phyloP scores from a whole-genome alignment of 1,139 yeast species.

The Debaryomyces subglobosus region DNA sequence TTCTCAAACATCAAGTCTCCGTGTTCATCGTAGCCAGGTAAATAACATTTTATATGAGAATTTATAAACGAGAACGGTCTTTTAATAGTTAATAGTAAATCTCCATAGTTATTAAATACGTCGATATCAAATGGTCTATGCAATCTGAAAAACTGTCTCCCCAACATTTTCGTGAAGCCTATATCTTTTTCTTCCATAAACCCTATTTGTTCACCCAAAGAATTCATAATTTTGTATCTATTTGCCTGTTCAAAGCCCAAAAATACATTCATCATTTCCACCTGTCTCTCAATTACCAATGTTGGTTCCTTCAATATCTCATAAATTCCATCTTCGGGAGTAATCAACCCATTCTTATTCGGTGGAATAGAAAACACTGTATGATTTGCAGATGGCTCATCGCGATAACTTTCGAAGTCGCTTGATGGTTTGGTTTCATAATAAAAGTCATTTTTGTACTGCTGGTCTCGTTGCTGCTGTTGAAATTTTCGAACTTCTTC shows the following conservation, averaged over 20 bases:
- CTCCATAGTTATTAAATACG: constrained; percentile 72
- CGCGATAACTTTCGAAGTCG: constrained; percentile 18
- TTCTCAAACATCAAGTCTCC: constrained; percentile 48
- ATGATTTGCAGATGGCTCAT: constrained; percentile 30
- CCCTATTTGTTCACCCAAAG: constrained; percentile 75
- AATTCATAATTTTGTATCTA: constrained; percentile 71
- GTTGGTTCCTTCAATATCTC: constrained; percentile 74
- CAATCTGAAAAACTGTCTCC: constrained; percentile 79
- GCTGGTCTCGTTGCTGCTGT: constrained; percentile 18
- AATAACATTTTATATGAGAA: constrained; percentile 75
- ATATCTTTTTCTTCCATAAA: constrained; percentile 79
- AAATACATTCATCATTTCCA: constrained; percentile 84
- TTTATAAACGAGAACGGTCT: constrained; percentile 89
- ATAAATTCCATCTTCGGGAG: constrained; percentile 57
- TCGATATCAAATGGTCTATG: constrained; percentile 89
- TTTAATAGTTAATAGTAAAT: constrained; percentile 65
- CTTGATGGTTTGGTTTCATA: constrained; percentile 35
- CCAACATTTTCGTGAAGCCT: constrained; percentile 66
- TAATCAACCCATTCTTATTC: constrained; percentile 51
- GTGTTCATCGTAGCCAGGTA: constrained; percentile 55
- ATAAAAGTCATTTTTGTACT: constrained; percentile 26
- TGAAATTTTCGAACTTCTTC: constrained; percentile 36
- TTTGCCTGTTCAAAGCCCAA: constrained; percentile 93
- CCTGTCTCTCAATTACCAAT: constrained; percentile 80
- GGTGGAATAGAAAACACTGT: constrained; percentile 40